Conservation (phyloP, 1,284 basidiomycete species). For the Rhodotorula sp. region DNA sequence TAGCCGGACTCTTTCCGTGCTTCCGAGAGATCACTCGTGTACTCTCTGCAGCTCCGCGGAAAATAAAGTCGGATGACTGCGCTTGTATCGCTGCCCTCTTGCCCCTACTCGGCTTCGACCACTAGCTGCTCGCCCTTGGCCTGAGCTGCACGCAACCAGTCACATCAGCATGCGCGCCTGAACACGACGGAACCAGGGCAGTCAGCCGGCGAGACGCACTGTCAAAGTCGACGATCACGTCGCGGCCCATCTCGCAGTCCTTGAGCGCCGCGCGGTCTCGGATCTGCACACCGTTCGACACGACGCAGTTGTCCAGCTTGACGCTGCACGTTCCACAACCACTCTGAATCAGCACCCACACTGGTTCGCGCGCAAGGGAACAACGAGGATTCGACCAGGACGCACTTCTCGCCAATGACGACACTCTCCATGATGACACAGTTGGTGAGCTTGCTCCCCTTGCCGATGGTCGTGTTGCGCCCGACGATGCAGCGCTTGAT, state of each 20-base stretch:
- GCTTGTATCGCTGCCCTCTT: too few relatives aligned
- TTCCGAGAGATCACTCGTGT: too few relatives aligned
- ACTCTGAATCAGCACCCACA: neutral
- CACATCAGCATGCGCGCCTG: neutral
- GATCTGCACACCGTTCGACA: slow-evolving; percentile 78
- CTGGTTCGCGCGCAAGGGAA: neutral
- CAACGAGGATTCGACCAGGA: slow-evolving; percentile 7
- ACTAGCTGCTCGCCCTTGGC: slow-evolving; percentile 41
- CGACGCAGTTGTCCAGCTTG: slow-evolving; percentile 83
- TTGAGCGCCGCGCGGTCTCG: slow-evolving; percentile 76
- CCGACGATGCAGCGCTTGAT: slow-evolving; percentile 90
- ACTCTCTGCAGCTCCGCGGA: too few relatives aligned
- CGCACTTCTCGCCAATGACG: slow-evolving; percentile 79
- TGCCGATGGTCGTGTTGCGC: slow-evolving; percentile 82
- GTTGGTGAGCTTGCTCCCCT: slow-evolving; percentile 78
- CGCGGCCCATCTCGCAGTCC: slow-evolving; percentile 83
- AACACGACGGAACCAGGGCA: neutral
- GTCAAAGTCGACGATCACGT: slow-evolving; percentile 74
- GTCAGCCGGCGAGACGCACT: slow-evolving; percentile 55
- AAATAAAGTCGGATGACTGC: neutral
- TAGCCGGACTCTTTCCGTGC: too few relatives aligned
- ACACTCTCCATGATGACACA: slow-evolving; percentile 90
- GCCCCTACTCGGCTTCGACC: slow-evolving; percentile 30
- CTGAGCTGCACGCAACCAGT: slow-evolving; percentile 15
- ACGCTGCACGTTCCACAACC: slow-evolving; percentile 67